A percentile compares a stretch with the other conserved stretches of the same genome.
phyloP scores from a whole-genome alignment of 2,329 filamentous ascomycete genomes.

The Penicillium sp. region DNA sequence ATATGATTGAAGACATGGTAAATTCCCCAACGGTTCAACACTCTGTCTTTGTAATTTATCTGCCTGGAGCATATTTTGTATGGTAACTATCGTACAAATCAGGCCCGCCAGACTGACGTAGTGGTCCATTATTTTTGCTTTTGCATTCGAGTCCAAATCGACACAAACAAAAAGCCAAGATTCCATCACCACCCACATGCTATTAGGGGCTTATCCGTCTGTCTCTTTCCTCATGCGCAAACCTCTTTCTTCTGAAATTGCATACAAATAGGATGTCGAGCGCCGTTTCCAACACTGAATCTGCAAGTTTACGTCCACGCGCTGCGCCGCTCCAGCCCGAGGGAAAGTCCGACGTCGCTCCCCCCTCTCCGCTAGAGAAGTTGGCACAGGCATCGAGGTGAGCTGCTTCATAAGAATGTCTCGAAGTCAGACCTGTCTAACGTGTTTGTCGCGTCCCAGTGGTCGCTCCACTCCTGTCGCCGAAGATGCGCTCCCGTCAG shows the following conservation, averaged over 20 bases:
- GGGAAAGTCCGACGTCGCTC: slow-evolving; percentile 20
- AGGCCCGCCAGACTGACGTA: slow-evolving; percentile 5
- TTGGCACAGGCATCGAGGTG: slow-evolving; percentile 39
- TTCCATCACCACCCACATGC: slow-evolving; percentile 1
- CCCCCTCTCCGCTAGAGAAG: slow-evolving; percentile 29
- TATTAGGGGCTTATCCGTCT: neutral
- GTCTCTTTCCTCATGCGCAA: slow-evolving; percentile 17
- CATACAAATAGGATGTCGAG: slow-evolving; percentile 30
- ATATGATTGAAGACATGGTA: too few species aligned
- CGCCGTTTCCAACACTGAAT: slow-evolving; percentile 27
- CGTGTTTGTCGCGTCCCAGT: slow-evolving; percentile 46
- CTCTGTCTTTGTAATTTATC: neutral
- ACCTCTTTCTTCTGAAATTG: slow-evolving; percentile 8
- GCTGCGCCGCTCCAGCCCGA: slow-evolving; percentile 28
- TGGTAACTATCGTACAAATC: neutral
- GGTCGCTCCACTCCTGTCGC: slow-evolving; percentile 79
- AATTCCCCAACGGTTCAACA: neutral
- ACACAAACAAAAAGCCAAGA: slow-evolving; percentile 3
- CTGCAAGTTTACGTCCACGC: slow-evolving; percentile 34
- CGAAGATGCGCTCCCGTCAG: slow-evolving; percentile 87
- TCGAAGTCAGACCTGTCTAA: neutral
- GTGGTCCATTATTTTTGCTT: neutral
- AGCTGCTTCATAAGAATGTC: neutral
- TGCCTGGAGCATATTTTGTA: neutral
- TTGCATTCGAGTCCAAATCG: neutral